Base-by-base conservation (phyloP, 345 rosid species). In the Rhizophora apiculata region DNA sequence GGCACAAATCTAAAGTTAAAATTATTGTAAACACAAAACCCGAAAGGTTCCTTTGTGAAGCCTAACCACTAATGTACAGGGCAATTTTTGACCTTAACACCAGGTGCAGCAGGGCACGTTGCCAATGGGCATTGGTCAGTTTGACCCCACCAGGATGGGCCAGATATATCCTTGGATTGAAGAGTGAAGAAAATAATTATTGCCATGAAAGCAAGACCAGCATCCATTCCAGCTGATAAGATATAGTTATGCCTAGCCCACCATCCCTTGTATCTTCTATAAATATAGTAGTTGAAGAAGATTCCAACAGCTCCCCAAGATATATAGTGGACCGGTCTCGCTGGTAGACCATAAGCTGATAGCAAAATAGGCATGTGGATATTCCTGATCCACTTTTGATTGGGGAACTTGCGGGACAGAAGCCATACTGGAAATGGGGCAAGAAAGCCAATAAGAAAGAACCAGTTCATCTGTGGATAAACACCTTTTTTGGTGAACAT, bases 161-260 rank as follows among this genome's bases (percentile, higher is more conserved):
- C 73, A 24, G 62, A 62, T 1, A 62, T 62, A 16, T 39, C 39
- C 10, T 18, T 34, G 26, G 63, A 6, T 6, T 54, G 36, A 26
- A 52, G 68, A 8, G 67, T 10, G 7, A 32, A 36, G 37, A 13
- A 60, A 18, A 58, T 43, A 19, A 70, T 24, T 1, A 62, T 21
- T 34, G n/a, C 52, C 19, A 52, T n/a, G 26, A 62, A 62, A 31
- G 62, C 73, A 70, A 53, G 13, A 13, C 67, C 73, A 15, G 63
- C 6, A 16, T 70, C 74, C 11, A 62, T 39, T 3, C 36, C 61
- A 3, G 63, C 1, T 19, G 60, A 56, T n/a, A 70, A 19, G 15
- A 49, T 60, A 37, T 62, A 70, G 53, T 29, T 36, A 30, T 70
- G 37, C n/a, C 64, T 63, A 22, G 37, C 53, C 62, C 68, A 70